Evolutionary conservation across 768 basidiomycete species (phyloP).

Genomic region (Tricholoma saponaceum): DNA sequence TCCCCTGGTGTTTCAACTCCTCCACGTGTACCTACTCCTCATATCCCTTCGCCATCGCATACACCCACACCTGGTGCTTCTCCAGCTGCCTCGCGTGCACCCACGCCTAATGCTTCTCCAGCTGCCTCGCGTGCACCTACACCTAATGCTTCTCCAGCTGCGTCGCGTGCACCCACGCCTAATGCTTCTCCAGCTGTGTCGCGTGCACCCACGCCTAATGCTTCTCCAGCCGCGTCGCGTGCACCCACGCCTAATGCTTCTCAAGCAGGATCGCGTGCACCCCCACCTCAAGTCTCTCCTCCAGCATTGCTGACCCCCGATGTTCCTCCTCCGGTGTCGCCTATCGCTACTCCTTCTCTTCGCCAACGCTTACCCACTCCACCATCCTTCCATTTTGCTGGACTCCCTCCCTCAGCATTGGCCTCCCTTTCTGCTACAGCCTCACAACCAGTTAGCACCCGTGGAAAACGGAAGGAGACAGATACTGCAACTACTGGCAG

Average conservation of each 20-base stretch:
- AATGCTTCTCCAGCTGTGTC: not conserved
- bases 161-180: not conserved
- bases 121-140: not conserved
- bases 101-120: not conserved
- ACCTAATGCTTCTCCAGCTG: not conserved
- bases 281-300: not conserved
- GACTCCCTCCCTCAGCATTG: not conserved
- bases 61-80: not conserved
- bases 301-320: not conserved
- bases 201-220: not conserved
- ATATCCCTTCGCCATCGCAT: not conserved
- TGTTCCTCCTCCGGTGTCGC: not conserved
- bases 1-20: no score
- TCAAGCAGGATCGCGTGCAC: not conserved
- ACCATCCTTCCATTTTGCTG: not conserved
- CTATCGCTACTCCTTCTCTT: not conserved
- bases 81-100: not conserved
- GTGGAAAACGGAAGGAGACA: not conserved
- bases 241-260: not conserved
- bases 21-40: not conserved
- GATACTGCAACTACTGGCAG: not conserved
- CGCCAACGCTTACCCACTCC: not conserved
- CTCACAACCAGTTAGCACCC: not conserved
- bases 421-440: not conserved
- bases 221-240: not conserved